Conservation (phyloP, 2,329 filamentous ascomycete species). For the Exophiala phaeomuriformis region DNA sequence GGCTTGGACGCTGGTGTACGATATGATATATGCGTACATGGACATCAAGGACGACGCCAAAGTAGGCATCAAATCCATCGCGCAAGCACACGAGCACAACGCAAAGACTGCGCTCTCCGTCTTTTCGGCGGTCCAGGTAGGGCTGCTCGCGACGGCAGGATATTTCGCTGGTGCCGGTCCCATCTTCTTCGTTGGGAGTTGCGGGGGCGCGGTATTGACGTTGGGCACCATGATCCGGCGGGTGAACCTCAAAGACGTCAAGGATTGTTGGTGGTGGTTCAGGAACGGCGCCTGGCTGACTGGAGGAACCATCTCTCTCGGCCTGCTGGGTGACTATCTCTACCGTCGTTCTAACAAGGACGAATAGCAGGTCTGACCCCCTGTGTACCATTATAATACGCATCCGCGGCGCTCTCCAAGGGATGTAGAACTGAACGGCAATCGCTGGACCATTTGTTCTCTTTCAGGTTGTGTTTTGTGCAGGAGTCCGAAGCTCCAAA, state of each 20-base stretch:
- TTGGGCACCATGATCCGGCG: conserved; percentile 54
- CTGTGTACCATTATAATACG: too few relatives aligned
- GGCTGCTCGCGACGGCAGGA: conserved; percentile 40
- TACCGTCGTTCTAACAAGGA: conserved; percentile 20
- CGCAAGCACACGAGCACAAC: conserved; percentile 43
- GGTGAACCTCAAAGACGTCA: conserved; percentile 50
- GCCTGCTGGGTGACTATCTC: conserved; percentile 50
- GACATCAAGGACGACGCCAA: conserved; percentile 46
- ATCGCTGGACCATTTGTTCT: too few relatives aligned
- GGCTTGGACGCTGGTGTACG: conserved; percentile 45
- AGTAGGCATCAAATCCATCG: conserved; percentile 47
- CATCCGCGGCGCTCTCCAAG: too few relatives aligned
- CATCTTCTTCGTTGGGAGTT: conserved; percentile 52
- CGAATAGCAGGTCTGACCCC: not conserved
- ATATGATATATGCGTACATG: conserved; percentile 48
- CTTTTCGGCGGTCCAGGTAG: conserved; percentile 37
- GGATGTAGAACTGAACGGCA: too few relatives aligned
- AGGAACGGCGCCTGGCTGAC: conserved; percentile 56
- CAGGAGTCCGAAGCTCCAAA: conserved; percentile 2
- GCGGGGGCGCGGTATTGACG: conserved; percentile 49
- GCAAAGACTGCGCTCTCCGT: conserved; percentile 40
- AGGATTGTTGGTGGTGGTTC: conserved; percentile 60
- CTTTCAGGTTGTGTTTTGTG: too few relatives aligned
- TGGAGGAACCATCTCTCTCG: conserved; percentile 51
- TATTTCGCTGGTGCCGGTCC: conserved; percentile 49